Base-by-base conservation (phyloP, 768 basidiomycete genomes). In the Pleurotus djamor region DNA sequence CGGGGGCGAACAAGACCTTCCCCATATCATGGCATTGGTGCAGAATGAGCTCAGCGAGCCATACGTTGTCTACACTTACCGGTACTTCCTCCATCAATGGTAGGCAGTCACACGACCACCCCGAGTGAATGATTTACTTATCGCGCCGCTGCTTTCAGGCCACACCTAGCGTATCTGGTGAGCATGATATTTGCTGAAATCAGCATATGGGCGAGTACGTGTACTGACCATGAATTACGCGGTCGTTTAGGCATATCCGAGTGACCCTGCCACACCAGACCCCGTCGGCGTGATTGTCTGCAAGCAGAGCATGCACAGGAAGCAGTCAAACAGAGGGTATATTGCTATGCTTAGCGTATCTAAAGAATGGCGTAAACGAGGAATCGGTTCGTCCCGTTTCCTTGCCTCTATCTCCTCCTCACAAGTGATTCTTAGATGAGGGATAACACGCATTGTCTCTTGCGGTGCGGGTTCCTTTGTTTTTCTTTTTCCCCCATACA, bases 41-140 rank as follows among this genome's bases (percentile, higher is more conserved):
- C 90, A 96, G 76, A 88, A 82, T 67, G 95, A 97, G 75, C 85
- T 98, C 67, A 93, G 90, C 64, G 96, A 98, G 73, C 96, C 96
- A 45, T 98, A 94, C 74, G 93, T 96, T 56, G 87, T 94, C 45
- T 98, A 96, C 75, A 98, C 96, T 0, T 98, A 95, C 66, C 89
- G 96, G 1, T 98, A 99, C 72, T 99, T 99, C 71, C 83, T 99
- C 5, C 86, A 94, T 69, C 91, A 95, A 66, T 99, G 97, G 97
- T 97, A 59, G 66, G 93, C 76, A 62, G 68, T 74, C 71, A 71
- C 74, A 70, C 74, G 71, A 73, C 68, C 63, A 57, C 54, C 33
- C 44, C 60, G 52, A 60, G 48, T 35, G 28, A 44, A 52, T 60
- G 3, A 58, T 58, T 61, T 58, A 60, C 58, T 58, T 57, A 61